Conservation (phyloP, 768 basidiomycete genomes). For the Nidularia sp. region DNA sequence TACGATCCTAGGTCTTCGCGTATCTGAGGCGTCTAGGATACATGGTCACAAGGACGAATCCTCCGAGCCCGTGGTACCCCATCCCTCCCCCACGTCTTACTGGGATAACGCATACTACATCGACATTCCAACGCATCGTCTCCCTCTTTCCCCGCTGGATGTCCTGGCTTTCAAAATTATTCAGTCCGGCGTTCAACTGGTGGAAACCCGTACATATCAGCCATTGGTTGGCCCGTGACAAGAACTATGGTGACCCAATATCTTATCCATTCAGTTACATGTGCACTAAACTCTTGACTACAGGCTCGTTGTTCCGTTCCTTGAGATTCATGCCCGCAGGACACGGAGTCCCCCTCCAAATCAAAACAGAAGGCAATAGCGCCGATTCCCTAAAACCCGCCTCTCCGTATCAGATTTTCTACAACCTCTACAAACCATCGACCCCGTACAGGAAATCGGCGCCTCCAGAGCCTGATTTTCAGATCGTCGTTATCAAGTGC, state of each 20-base stretch:
- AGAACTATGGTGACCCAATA: slow-evolving; percentile 44
- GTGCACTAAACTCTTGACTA: slow-evolving; percentile 1
- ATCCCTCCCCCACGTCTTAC: slow-evolving; percentile 31
- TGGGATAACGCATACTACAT: slow-evolving; percentile 10
- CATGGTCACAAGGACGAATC: slow-evolving; percentile 71
- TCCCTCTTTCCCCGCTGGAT: slow-evolving; percentile 27
- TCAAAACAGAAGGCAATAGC: slow-evolving; percentile 11
- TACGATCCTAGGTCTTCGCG: slow-evolving; percentile 71
- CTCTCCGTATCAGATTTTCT: slow-evolving; percentile 81
- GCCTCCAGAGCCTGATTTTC: slow-evolving; percentile 81
- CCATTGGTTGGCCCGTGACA: slow-evolving; percentile 43
- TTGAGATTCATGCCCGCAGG: slow-evolving; percentile 74
- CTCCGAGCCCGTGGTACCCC: slow-evolving; percentile 54
- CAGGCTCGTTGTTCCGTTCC: slow-evolving; percentile 66
- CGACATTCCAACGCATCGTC: slow-evolving; percentile 29
- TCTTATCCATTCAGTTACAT: not conserved
- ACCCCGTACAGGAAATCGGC: slow-evolving; percentile 78
- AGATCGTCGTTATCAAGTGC: slow-evolving; percentile 83
- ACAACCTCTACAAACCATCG: slow-evolving; percentile 87
- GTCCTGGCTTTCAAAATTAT: slow-evolving; percentile 22
- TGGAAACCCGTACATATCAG: slow-evolving; percentile 59
- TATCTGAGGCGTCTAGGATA: slow-evolving; percentile 93
- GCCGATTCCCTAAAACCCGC: slow-evolving; percentile 3
- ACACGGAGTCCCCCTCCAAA: slow-evolving; percentile 43
- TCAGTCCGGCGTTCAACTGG: slow-evolving; percentile 46